These are phyloP conservation scores for Kwoniella sp. DNA, from an alignment of 768 basidiomycete genomes.

Conservation along the genomic window DNA sequence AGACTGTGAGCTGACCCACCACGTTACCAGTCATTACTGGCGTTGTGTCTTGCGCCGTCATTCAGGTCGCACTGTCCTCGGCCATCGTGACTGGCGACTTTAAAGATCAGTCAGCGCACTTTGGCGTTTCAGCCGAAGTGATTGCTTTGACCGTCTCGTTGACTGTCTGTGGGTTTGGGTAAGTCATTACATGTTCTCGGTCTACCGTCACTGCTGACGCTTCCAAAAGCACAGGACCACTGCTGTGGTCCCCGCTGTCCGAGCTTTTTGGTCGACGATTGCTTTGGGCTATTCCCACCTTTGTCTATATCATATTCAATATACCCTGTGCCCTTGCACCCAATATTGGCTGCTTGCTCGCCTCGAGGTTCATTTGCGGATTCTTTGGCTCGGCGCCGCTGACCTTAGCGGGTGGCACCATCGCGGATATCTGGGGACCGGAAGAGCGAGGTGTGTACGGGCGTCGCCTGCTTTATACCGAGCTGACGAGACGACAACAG, in stretches of 20 bases:
- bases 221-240: constrained; percentile 32
- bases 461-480: neutral
- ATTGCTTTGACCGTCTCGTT: constrained; percentile 27
- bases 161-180: constrained; percentile 33
- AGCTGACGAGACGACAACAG: constrained; percentile 1
- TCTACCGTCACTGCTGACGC: neutral
- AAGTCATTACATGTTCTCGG: constrained; percentile 1
- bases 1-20: neutral
- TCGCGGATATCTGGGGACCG: constrained; percentile 42
- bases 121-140: constrained; percentile 27
- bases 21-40: constrained; percentile 20
- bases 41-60: constrained; percentile 20
- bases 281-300: constrained; percentile 34
- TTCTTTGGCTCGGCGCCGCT: constrained; percentile 41
- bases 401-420: constrained; percentile 39
- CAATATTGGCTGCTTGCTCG: constrained; percentile 39
- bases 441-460: constrained; percentile 34
- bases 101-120: constrained; percentile 21
- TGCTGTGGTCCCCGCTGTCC: constrained; percentile 46
- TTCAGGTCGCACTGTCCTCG: constrained; percentile 28
- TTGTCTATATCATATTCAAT: constrained; percentile 47
- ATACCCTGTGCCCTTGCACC: constrained; percentile 45
- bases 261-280: constrained; percentile 43
- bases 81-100: constrained; percentile 34
- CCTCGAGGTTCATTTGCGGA: constrained; percentile 46